These are phyloP conservation scores for Limnanthes douglasii DNA, from an alignment of 345 rosid genomes.

Conservation along the genomic window DNA sequence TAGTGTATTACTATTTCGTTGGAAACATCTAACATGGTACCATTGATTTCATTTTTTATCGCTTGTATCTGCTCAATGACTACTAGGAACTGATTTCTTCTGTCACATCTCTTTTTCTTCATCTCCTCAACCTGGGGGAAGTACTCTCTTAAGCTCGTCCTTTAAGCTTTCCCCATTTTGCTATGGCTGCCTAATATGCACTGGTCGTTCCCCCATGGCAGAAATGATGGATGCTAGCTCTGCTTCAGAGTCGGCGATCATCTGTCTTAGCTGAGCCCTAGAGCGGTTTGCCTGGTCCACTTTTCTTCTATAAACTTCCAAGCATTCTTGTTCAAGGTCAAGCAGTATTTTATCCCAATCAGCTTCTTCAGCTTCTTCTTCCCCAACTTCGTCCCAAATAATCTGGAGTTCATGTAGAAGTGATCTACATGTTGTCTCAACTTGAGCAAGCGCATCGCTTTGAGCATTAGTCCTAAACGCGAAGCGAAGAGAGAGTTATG, in stretches of 20 bases:
- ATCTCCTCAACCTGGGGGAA: constrained; percentile 89
- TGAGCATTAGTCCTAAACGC: constrained; percentile 26
- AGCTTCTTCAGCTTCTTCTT: constrained; percentile 54
- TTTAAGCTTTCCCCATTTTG: constrained; percentile 68
- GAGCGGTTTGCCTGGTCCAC: constrained; percentile 74
- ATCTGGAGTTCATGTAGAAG: constrained; percentile 86
- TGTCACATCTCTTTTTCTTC: constrained; percentile 56
- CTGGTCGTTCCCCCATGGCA: constrained; percentile 83
- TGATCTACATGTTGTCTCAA: constrained; percentile 74
- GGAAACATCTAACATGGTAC: too few relatives aligned
- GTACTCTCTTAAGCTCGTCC: constrained; percentile 55
- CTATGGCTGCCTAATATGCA: constrained; percentile 79
- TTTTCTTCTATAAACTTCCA: constrained; percentile 86
- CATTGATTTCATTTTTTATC: constrained; percentile 47
- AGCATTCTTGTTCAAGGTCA: constrained; percentile 90
- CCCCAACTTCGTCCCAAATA: constrained; percentile 98
- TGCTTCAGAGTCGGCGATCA: constrained; percentile 84
- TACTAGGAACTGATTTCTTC: constrained; percentile 67
- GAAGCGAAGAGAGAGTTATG: too few relatives aligned
- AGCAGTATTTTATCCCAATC: constrained; percentile 82
- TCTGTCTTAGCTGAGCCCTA: constrained; percentile 79
- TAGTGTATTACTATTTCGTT: too few relatives aligned
- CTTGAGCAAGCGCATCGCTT: constrained; percentile 38
- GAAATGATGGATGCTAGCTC: constrained; percentile 82
- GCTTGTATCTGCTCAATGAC: constrained; percentile 37